Percentiles rank a stretch among this genome's conserved stretches.
phyloP scores from a whole-genome alignment of 164 flowering plant genomes.

The Magnolia officinalis region DNA sequence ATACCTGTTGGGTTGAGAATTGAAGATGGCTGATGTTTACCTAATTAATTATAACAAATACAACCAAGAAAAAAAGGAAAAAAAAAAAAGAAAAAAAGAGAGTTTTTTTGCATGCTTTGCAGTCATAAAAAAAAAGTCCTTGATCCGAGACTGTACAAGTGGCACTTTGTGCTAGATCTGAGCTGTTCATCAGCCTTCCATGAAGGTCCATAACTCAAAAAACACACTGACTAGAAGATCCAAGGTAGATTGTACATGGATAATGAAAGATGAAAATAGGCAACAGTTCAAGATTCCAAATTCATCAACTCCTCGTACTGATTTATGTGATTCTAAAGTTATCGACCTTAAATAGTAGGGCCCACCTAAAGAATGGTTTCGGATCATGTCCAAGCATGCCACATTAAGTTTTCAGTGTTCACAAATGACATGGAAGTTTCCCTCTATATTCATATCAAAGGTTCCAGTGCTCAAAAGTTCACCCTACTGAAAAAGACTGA shows the following conservation, averaged over 20 bases:
- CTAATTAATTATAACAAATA: not conserved
- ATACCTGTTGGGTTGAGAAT: conserved; percentile 4
- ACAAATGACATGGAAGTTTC: not conserved
- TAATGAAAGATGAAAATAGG: not conserved
- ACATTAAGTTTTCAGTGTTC: not conserved
- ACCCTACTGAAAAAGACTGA: not conserved
- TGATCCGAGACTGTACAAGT: not conserved
- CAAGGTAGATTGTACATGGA: not conserved
- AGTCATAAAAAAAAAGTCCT: not conserved
- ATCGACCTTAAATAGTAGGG: not conserved
- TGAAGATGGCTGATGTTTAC: not conserved
- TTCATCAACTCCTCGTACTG: not conserved
- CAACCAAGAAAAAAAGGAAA: no score
- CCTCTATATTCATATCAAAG: not conserved
- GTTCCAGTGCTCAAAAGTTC: not conserved
- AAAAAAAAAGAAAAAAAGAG: not conserved
- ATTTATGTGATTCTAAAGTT: not conserved
- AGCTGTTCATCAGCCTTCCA: not conserved
- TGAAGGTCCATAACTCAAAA: not conserved
- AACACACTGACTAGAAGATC: not conserved
- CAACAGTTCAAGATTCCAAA: not conserved
- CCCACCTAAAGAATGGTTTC: not conserved
- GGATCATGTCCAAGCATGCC: not conserved
- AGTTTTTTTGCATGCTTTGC: not conserved
- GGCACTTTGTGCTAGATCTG: not conserved